Base-by-base conservation (phyloP, 495 filamentous ascomycete species). In the Aspergillus taichungensis region DNA sequence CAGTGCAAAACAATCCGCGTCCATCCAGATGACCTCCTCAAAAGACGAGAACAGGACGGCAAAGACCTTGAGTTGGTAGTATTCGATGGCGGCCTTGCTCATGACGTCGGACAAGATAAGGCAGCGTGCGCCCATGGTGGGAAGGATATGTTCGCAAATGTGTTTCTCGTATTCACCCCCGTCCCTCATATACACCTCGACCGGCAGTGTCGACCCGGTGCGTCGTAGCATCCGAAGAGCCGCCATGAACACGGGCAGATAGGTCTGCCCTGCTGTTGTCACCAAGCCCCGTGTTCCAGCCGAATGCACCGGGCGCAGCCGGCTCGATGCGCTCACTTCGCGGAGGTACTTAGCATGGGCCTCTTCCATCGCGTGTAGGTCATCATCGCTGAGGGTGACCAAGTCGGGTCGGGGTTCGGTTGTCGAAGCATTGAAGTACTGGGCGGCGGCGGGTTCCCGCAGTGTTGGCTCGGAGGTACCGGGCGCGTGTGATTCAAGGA, bases 41-140 rank as follows among this genome's bases (percentile, higher is more conserved):
- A 82, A 84, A 8, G 72, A 71, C 0, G 76, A 81, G 52, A 81
- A 76, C 1, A 82, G 62, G 5, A 82, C 67, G 3, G 80, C 71
- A 43, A 82, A 71, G n/a, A 67, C 59, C 57, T 82, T 82, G 50
- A 79, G 71, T 52, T 84, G 80, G 49, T 69, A 83, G 42, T 69
- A 63, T 49, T 56, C 62, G 42, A 73, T 68, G 7, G 54, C 43
- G 8, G 63, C 54, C 30, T 62, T 63, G 7, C 64, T 67, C 9
- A 74, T 45, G 6, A 76, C 51, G 29, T 74, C 70, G 0, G 68
- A 66, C 8, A 76, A 45, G 5, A 76, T 54, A 12, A 79, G 40
- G 53, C 80, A 84, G 31, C 57, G 62, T 5, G 75, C 77, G 46
- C 73, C 67, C 27, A 79, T 58, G 6, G 56, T 43, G 9, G 74